Evolutionary conservation across 768 basidiomycete species (phyloP).

Genomic region (Hericium alpestre): DNA sequence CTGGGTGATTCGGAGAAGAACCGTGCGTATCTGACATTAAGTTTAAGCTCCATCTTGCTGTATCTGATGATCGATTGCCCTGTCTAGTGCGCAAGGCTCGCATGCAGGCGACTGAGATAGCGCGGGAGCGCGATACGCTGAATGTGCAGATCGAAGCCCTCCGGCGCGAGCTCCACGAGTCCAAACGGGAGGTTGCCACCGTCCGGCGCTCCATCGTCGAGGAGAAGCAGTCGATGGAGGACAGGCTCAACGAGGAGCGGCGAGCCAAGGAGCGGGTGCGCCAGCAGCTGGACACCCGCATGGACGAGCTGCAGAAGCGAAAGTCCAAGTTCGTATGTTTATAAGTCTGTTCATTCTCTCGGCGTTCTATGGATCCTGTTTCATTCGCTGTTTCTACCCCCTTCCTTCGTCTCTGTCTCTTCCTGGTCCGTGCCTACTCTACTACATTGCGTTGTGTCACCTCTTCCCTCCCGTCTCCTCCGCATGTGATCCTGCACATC

Average conservation of each 20-base stretch:
- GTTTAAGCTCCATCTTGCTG: background rate
- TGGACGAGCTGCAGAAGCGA: conserved; percentile 74
- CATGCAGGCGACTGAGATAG: conserved; percentile 85
- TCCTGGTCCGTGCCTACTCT: background rate
- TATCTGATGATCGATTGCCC: background rate
- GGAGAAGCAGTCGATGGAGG: conserved; percentile 81
- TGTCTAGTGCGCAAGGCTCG: conserved; percentile 79
- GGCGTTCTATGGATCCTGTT: background rate
- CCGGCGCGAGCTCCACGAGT: conserved; percentile 62
- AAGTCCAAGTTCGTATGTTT: conserved; percentile 91
- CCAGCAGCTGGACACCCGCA: conserved; percentile 76
- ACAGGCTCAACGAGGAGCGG: conserved; percentile 77
- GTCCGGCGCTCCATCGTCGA: conserved; percentile 75
- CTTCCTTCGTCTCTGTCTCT: background rate
- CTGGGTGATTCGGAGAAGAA: conserved; percentile 90
- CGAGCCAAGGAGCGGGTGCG: conserved; percentile 82
- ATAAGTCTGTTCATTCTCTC: conserved; percentile 26
- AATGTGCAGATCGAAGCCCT: conserved; percentile 55
- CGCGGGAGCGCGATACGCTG: conserved; percentile 73
- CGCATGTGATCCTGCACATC: background rate
- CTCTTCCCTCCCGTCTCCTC: background rate
- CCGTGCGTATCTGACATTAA: conserved; percentile 38
- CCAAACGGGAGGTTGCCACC: conserved; percentile 68
- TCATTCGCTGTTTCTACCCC: background rate
- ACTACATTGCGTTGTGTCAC: background rate